These are phyloP conservation scores for Babjeviella inositovora DNA, from an alignment of 805 yeast species.

Conservation along the genomic window DNA sequence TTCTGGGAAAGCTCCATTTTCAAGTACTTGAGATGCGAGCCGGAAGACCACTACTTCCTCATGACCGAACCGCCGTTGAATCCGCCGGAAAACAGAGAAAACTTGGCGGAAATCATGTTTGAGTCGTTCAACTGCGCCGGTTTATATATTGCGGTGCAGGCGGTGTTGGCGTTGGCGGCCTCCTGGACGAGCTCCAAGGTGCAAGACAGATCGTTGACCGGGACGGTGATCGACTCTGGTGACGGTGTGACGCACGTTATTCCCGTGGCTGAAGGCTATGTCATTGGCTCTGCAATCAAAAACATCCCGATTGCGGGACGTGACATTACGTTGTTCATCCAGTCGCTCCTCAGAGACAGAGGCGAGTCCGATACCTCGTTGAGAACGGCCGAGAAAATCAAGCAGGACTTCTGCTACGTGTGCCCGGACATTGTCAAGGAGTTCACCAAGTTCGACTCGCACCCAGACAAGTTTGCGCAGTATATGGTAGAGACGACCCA, in stretches of 20 bases:
- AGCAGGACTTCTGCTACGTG: constrained; percentile 93
- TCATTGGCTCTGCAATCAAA: constrained; percentile 92
- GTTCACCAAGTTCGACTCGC: constrained; percentile 85
- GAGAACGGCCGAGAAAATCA: constrained; percentile 92
- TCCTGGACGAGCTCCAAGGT: constrained; percentile 98
- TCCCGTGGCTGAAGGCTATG: constrained; percentile 99
- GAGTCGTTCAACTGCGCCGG: constrained; percentile 99
- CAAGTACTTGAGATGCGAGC: constrained; percentile 93
- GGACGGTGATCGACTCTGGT: constrained; percentile 97
- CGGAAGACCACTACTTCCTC: constrained; percentile 93
- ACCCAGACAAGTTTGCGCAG: constrained; percentile 87
- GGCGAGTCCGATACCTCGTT: constrained; percentile 90
- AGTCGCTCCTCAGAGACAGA: constrained; percentile 86
- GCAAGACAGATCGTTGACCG: constrained; percentile 87
- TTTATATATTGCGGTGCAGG: constrained; percentile 95
- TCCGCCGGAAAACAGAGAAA: constrained; percentile 99
- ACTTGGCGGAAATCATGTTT: constrained; percentile 97
- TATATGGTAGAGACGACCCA: constrained; percentile 72
- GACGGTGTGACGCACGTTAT: constrained; percentile 99
- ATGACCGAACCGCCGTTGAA: constrained; percentile 97
- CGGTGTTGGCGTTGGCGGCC: constrained; percentile 95
- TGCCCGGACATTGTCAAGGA: constrained; percentile 97
- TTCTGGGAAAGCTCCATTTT: constrained; percentile 97
- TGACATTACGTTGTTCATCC: constrained; percentile 90
- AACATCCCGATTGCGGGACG: constrained; percentile 98